A percentile compares a stretch with the other conserved stretches of the same genome.
These are phyloP conservation scores for Scortechinia acanthostroma DNA, from an alignment of 2,329 filamentous ascomycete genomes.

Conservation along the genomic window DNA sequence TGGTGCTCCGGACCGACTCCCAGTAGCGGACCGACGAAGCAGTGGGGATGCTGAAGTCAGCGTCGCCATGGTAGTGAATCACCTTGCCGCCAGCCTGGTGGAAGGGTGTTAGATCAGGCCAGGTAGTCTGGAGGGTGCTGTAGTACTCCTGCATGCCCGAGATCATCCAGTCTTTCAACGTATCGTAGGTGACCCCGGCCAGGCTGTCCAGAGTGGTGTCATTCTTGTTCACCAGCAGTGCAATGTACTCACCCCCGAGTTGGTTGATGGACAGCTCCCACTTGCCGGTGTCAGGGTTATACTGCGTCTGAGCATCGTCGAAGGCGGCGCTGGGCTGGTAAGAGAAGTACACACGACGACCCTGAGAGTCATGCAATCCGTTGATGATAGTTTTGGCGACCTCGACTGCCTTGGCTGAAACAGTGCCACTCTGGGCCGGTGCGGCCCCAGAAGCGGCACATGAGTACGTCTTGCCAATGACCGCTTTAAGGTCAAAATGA, in stretches of 20 bases:
- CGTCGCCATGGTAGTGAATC: slow-evolving; percentile 42
- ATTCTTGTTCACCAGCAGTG: too few relatives aligned
- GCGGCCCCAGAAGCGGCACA: slow-evolving; percentile 19
- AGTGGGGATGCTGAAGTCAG: slow-evolving; percentile 35
- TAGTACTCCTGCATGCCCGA: slow-evolving; percentile 35
- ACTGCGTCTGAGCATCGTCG: slow-evolving; percentile 21
- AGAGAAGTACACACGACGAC: slow-evolving; percentile 28
- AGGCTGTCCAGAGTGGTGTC: slow-evolving; percentile 24
- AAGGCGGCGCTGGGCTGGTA: slow-evolving; percentile 20
- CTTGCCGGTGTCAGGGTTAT: slow-evolving; percentile 17
- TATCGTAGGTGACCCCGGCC: slow-evolving; percentile 40
- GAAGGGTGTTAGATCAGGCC: slow-evolving; percentile 36
- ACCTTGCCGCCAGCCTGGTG: slow-evolving; percentile 36
- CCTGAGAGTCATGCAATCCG: slow-evolving; percentile 28
- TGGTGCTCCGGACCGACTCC: slow-evolving; percentile 37
- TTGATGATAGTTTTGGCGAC: slow-evolving; percentile 23
- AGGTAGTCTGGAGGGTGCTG: slow-evolving; percentile 37
- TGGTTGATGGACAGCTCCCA: slow-evolving; percentile 20
- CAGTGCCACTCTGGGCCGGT: slow-evolving; percentile 6
- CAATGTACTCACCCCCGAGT: slow-evolving; percentile 25
- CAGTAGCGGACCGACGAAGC: slow-evolving; percentile 37
- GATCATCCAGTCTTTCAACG: slow-evolving; percentile 39
- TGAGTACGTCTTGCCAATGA: slow-evolving; percentile 35
- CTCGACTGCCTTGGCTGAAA: background rate
- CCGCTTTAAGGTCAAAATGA: slow-evolving; percentile 32